phyloP scores from a whole-genome alignment of 371 early-diverging fungal genomes.

The Circinella minor region DNA sequence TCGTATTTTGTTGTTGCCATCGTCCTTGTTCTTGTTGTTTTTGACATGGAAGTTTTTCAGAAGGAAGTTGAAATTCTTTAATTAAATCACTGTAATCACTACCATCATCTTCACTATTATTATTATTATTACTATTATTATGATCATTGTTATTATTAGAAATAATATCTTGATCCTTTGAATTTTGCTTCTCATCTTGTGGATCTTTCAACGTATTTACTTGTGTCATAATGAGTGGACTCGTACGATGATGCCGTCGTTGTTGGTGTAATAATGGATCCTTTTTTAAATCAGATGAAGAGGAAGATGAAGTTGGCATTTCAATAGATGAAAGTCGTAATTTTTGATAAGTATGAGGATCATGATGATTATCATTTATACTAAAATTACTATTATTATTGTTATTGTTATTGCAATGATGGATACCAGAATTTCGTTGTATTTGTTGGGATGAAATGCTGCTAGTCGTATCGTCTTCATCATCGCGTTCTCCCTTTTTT shows the following conservation, averaged over 20 bases:
- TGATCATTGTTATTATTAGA: too few species aligned
- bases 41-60: constrained; percentile 5
- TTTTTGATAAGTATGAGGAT: not conserved
- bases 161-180: too few species aligned
- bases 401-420: not conserved
- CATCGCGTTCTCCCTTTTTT: constrained; percentile 11
- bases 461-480: constrained; percentile 10
- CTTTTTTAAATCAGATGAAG: constrained; percentile 9
- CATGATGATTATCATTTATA: too few species aligned
- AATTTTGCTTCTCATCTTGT: not conserved
- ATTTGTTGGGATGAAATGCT: not conserved
- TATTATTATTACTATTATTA: too few species aligned
- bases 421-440: not conserved
- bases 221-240: not conserved
- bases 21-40: not conserved
- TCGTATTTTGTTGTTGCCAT: not conserved
- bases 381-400: not conserved
- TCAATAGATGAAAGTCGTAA: constrained; percentile 14
- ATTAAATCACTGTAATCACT: constrained; percentile 15
- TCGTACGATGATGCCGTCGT: not conserved
- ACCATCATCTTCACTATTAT: constrained; percentile 11
- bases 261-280: not conserved
- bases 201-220: not conserved
- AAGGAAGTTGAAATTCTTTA: constrained; percentile 21
- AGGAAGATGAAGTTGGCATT: constrained; percentile 8